Evolutionary conservation across 495 filamentous ascomycete species (phyloP).

Genomic region (Glarea lozoyensis): DNA sequence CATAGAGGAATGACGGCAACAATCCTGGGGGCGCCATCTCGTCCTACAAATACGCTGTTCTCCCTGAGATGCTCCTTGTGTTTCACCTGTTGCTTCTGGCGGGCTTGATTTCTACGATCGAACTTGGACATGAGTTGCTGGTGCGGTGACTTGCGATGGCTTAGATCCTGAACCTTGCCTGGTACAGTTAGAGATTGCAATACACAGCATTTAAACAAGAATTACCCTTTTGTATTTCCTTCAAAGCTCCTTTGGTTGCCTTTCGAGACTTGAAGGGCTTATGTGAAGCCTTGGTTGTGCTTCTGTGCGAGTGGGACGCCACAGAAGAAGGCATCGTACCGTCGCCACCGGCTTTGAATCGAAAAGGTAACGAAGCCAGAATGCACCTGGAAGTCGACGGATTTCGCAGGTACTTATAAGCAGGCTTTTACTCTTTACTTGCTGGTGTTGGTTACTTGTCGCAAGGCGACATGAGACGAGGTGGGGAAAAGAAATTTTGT

Average conservation of each 20-base stretch:
- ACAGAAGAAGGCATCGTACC: slow-evolving; percentile 52
- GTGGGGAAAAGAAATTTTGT: too few species aligned
- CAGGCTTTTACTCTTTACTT: too few species aligned
- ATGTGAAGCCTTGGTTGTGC: slow-evolving; percentile 74
- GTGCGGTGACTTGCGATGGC: slow-evolving; percentile 75
- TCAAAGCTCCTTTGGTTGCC: slow-evolving; percentile 77
- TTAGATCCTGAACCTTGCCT: slow-evolving; percentile 57
- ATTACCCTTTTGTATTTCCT: slow-evolving; percentile 73
- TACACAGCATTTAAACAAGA: neutral
- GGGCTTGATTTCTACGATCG: slow-evolving; percentile 85
- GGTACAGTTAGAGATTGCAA: slow-evolving; percentile 1
- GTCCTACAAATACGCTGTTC: slow-evolving; percentile 70
- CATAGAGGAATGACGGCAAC: slow-evolving; percentile 88
- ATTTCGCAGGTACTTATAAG: too few species aligned
- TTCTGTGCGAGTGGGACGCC: slow-evolving; percentile 73
- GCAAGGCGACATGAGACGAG: too few species aligned
- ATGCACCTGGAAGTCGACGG: slow-evolving; percentile 4
- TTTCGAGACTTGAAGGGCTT: slow-evolving; percentile 89
- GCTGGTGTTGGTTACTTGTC: too few species aligned
- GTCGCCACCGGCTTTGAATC: slow-evolving; percentile 76
- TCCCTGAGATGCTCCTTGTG: slow-evolving; percentile 69
- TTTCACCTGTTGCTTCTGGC: slow-evolving; percentile 74
- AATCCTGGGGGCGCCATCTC: slow-evolving; percentile 78
- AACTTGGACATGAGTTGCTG: slow-evolving; percentile 97
- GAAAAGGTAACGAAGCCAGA: slow-evolving; percentile 59